phyloP scores from a whole-genome alignment of 768 basidiomycete species.

The Russula compacta region DNA sequence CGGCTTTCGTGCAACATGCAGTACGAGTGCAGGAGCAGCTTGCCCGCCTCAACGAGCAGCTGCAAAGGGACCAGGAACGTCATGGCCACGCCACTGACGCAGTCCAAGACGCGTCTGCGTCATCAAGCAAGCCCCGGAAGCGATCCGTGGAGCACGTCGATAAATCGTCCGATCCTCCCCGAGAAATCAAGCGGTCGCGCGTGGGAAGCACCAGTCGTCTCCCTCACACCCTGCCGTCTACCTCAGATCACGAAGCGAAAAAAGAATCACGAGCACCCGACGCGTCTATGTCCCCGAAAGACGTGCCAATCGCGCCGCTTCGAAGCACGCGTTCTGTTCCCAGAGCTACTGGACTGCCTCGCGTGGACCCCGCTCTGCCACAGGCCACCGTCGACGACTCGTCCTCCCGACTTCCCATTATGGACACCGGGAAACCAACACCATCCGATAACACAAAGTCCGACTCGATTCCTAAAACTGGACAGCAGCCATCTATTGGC shows the following conservation, averaged over 20 bases:
- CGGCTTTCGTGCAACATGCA: not conserved
- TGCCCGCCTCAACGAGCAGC: not conserved
- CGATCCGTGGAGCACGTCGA: not conserved
- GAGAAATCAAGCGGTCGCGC: not conserved
- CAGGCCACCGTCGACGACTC: not conserved
- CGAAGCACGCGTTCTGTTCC: not conserved
- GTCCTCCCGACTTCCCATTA: not conserved
- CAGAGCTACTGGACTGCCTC: not conserved
- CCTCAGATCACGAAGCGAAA: not conserved
- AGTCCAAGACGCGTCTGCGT: not conserved
- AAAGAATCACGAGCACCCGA: not conserved
- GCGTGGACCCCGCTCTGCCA: not conserved
- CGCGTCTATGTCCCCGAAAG: not conserved
- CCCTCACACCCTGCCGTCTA: not conserved
- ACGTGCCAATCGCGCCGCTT: not conserved
- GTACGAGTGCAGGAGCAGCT: slow-evolving; percentile 8
- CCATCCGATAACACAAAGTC: not conserved
- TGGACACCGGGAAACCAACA: not conserved
- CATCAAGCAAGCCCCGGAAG: not conserved
- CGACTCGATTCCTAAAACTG: not conserved
- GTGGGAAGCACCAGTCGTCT: not conserved
- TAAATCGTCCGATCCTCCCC: not conserved
- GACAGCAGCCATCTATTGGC: not conserved
- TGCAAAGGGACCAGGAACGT: not conserved
- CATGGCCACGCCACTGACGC: not conserved